Conservation (phyloP, 1,139 yeast species). For the Geotrichum cucujoidarum region DNA sequence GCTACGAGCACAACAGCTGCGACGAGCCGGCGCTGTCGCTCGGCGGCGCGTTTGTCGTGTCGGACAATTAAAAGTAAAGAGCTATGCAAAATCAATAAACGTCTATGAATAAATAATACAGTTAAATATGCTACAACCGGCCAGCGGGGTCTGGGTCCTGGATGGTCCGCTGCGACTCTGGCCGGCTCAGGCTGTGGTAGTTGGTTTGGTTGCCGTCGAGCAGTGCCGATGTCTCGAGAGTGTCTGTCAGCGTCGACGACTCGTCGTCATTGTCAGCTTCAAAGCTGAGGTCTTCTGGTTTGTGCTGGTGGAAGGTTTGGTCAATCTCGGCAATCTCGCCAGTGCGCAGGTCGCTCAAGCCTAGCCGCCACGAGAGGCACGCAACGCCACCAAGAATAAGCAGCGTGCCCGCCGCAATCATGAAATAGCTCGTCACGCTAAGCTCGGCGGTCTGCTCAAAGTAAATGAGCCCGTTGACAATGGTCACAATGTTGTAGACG, state of each 20-base stretch:
- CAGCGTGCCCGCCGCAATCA: conserved; percentile 49
- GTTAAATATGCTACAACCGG: too few relatives aligned
- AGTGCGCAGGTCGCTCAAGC: conserved; percentile 14
- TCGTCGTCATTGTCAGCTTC: neutral
- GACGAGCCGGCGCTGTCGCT: conserved; percentile 81
- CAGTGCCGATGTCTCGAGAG: conserved; percentile 2
- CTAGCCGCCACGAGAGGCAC: conserved; percentile 44
- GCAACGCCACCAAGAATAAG: conserved; percentile 53
- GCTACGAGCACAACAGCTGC: conserved; percentile 79
- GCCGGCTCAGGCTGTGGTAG: neutral
- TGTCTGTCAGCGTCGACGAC: neutral
- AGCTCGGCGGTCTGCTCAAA: conserved; percentile 49
- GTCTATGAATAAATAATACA: too few relatives aligned
- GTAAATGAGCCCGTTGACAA: conserved; percentile 67
- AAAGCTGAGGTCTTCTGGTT: neutral
- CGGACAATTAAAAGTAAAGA: neutral
- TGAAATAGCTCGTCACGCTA: conserved; percentile 38
- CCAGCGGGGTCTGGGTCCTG: too few relatives aligned
- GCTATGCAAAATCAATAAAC: neutral
- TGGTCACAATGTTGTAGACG: conserved; percentile 69
- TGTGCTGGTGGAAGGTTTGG: conserved; percentile 1
- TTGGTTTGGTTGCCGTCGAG: neutral
- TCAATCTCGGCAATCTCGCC: conserved; percentile 7
- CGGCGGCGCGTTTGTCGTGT: conserved; percentile 51
- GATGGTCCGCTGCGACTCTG: too few relatives aligned